Evolutionary conservation across 805 yeast species (phyloP), one percentile per base, ranked within the genome.

Genomic region (Pichia phayaonensis): DNA sequence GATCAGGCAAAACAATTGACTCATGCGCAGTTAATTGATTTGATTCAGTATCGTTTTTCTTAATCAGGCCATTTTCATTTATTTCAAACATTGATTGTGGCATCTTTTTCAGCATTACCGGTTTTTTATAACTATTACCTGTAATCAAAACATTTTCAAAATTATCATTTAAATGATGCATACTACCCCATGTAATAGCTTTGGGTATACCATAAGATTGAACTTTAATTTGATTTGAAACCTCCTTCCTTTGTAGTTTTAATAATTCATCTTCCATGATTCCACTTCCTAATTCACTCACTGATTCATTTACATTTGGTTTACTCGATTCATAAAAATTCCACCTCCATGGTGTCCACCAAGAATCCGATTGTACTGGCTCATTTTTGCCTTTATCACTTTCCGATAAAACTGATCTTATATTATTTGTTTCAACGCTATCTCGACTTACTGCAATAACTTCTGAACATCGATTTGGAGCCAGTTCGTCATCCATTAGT

Each of bases 161-260:
- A 1, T 44, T 42, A 18, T 52, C 40, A 8, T 49, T 48, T 18
- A 45, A 34, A 34, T 15, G 36, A 43, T 53, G 55, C 7, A 36
- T 56, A 38, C 53, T 64, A 0, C 65, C 68, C 72, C 72, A 68
- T 1, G 68, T 57, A 3, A 51, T 39, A 7, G 66, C 51, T n/a
- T 53, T 57, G 4, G 57, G 47, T 7, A 52, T 50, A 7, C 54
- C 54, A 12, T 60, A 51, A 1, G 62, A 57, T 31, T 56, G 49
- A 23, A 50, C 47, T 39, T 59, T 54, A 10, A 69, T 54, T 12
- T 60, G 59, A 20, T 56, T 60, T 10, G 44, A 45, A 0, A 66
- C 60, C 31, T 59, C 63, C 29, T 55, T 55, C 3, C 63, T 60
- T 2, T 59, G 50, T 11, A 59, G 55, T 31, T 61, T 61, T 11